Base-by-base conservation (phyloP, 2,329 filamentous ascomycete species). In the Fusarium acutatum region DNA sequence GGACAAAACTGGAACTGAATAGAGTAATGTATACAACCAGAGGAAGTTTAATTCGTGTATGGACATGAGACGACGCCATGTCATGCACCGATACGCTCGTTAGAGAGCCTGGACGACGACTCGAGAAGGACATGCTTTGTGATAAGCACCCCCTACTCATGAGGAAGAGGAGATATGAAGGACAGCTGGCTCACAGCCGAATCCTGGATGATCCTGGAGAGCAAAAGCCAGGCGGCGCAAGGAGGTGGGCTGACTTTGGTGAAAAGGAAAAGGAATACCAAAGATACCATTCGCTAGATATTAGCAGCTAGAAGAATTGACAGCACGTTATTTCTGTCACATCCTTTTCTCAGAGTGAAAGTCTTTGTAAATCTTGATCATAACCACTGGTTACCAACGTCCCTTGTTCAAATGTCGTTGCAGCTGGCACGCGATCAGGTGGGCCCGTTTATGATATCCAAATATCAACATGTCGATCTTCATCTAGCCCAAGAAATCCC, bases 271-370 rank as follows among this genome's bases (percentile, higher is more conserved):
- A 58, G 65, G 72, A 76, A 78, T 74, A 81, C 79, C 80, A 80
- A 82, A 81, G 80, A 82, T 81, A 79, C 79, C 81, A 80, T 81
- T 83, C 81, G 81, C 81, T 83, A 82, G 79, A 81, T 73, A 79
- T 68, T 70, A 79, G 78, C 78, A 73, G 74, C 75, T 79, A 78
- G 68, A 79, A 71, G 64, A 76, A 74, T 69, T 67, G 75, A 75
- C 68, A 78, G 64, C 58, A 47, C 44, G 63, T 59, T 73, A 30
- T 54, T 64, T 66, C 69, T 75, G 72, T 71, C 71, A 72, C 53
- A 38, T 26, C 20, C 28, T 41, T 4, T 52, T 24, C 18, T 14
- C 34, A 18, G 15, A 20, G 37, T 44, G 24, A 35, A 40, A n/a
- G 24, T 35, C 14, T 3, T 13, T 28, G 35, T 18, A n/a, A n/a